phyloP scores from a whole-genome alignment of 2,329 filamentous ascomycete species.

The Colletotrichum tanaceti region DNA sequence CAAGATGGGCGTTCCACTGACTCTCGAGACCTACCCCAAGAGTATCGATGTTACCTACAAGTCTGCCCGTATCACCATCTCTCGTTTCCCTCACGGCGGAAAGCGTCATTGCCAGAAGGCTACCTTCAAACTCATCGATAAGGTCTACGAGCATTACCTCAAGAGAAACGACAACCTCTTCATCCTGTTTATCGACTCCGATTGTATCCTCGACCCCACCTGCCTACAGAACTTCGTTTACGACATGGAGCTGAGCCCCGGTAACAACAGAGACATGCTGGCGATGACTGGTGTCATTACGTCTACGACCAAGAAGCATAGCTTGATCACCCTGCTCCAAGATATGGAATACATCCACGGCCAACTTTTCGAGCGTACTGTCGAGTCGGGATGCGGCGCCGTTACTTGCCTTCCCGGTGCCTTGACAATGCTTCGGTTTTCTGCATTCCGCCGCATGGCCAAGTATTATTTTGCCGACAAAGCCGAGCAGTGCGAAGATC shows the following conservation, averaged over 20 bases:
- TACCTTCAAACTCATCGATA: constrained; percentile 93
- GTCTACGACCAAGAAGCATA: constrained; percentile 88
- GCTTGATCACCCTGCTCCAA: constrained; percentile 89
- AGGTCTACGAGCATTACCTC: constrained; percentile 88
- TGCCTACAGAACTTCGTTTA: constrained; percentile 98
- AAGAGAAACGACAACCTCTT: constrained; percentile 92
- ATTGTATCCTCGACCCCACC: constrained; percentile 90
- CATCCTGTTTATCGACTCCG: constrained; percentile 96
- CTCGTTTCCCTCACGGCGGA: constrained; percentile 90
- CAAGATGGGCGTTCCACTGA: constrained; percentile 83
- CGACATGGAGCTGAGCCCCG: constrained; percentile 97
- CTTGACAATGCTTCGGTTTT: constrained; percentile 95
- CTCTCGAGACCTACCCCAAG: constrained; percentile 81
- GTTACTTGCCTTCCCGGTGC: constrained; percentile 96
- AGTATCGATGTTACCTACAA: constrained; percentile 92
- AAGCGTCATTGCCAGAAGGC: constrained; percentile 94
- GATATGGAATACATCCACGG: constrained; percentile 99
- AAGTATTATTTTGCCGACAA: constrained; percentile 99
- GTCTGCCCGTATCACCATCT: constrained; percentile 86
- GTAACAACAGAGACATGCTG: constrained; percentile 91
- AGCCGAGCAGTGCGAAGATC: constrained; percentile 91
- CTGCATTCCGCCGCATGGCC: constrained; percentile 95
- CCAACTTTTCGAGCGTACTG: constrained; percentile 93
- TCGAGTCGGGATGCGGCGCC: constrained; percentile 92
- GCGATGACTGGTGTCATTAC: constrained; percentile 99